Base-by-base conservation (phyloP, 257 asterid genomes). In the Solanum dulcamara region DNA sequence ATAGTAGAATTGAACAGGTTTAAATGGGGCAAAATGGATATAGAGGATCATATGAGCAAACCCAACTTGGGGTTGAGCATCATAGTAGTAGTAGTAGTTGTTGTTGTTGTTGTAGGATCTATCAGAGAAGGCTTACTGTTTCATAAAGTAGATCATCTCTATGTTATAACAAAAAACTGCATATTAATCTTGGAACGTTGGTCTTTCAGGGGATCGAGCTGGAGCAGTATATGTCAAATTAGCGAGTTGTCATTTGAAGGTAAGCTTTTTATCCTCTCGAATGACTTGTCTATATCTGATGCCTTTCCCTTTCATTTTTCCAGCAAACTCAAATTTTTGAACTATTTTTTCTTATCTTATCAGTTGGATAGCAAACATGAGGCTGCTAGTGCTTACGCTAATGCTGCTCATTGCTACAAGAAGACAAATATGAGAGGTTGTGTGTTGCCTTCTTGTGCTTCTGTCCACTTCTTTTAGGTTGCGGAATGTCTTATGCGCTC, bases 311-410 rank as follows among this genome's bases (percentile, higher is more conserved):
- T 28, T 80, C 20, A 38, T 82, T 42, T 64, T 81, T 84, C 66
- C 24, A 4, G 50, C 86, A 7, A 13, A 46, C 10, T 13, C 35
- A 48, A 33, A 48, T 84, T 20, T 81, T 64, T 68, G 10, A 48
- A 48, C 44, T 79, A 17, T 6, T 48, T 68, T 2, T 86, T 51
- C 84, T 13, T 85, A 12, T 60, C 22, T 68, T 6, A 86, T 50
- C 93, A 94, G 99, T 81, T 93, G 96, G 98, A 96, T 80, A 96
- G 99, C 94, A 93, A 93, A 86, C 99, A 96, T 88, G 99, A 94
- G 87, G 94, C 98, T 84, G 98, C 97, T 57, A 89, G 89, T 91
- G 89, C 98, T 42, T 94, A 87, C 83, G 98, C 96, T 67, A 97
- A 93, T 89, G 98, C 98, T 83, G 99, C 96, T 84, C 98, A 96